These are phyloP conservation scores for Coniochaeta hoffmannii DNA, from an alignment of 2,329 filamentous ascomycete species.

Conservation along the genomic window DNA sequence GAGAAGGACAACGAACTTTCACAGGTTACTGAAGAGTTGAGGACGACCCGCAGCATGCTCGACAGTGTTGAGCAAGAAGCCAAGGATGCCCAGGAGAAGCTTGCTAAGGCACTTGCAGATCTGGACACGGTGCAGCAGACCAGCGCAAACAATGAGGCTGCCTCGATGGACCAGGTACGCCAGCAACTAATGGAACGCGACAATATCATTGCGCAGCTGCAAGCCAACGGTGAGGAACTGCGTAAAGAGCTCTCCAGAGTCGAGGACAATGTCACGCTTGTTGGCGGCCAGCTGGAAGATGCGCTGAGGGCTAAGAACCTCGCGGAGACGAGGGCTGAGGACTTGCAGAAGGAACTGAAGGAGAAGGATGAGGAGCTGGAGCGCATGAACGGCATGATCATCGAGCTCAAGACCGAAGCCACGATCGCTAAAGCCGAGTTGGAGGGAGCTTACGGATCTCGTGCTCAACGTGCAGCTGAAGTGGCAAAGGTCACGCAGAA, in stretches of 20 bases:
- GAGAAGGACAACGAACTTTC: conserved; percentile 60
- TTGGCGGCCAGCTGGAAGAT: conserved; percentile 27
- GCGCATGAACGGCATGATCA: conserved; percentile 41
- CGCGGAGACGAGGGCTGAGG: conserved; percentile 17
- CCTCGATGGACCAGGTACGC: conserved; percentile 18
- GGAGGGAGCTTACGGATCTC: conserved; percentile 53
- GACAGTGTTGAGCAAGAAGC: conserved; percentile 26
- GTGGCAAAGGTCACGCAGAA: conserved; percentile 45
- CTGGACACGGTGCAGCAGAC: conserved; percentile 31
- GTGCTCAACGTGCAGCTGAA: conserved; percentile 51
- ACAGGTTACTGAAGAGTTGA: conserved; percentile 48
- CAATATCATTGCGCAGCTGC: conserved; percentile 29
- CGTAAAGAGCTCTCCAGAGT: conserved; percentile 21
- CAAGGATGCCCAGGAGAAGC: conserved; percentile 36
- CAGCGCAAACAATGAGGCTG: conserved; percentile 19
- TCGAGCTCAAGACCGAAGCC: conserved; percentile 54
- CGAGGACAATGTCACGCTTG: conserved; percentile 28
- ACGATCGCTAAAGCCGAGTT: conserved; percentile 55
- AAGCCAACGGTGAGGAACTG: conserved; percentile 17
- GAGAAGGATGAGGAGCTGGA: conserved; percentile 45
- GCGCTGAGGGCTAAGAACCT: conserved; percentile 19
- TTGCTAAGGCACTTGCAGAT: conserved; percentile 39
- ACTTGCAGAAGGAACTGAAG: conserved; percentile 36
- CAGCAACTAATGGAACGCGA: conserved; percentile 36
- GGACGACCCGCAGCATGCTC: conserved; percentile 24